Evolutionary conservation across 2,329 filamentous ascomycete genomes (phyloP).

Genomic region (Coleophoma cylindrospora): DNA sequence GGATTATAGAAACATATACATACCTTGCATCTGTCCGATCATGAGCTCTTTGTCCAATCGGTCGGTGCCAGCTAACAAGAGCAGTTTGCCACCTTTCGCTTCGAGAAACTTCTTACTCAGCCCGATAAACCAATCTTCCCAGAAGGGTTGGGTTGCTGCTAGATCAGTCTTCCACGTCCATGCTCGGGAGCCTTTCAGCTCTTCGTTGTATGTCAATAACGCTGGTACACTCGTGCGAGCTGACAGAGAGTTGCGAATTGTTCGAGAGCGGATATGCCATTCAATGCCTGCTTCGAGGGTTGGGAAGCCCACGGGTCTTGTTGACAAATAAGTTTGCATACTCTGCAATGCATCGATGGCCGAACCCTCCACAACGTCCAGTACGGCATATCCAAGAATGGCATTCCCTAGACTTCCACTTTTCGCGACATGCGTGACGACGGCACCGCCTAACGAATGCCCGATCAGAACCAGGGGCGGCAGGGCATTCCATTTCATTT

Average conservation of each 20-base stretch:
- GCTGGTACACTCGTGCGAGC: slow-evolving; percentile 84
- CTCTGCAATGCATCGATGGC: slow-evolving; percentile 91
- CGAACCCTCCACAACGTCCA: slow-evolving; percentile 94
- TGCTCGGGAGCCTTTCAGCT: slow-evolving; percentile 14
- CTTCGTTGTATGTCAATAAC: slow-evolving; percentile 53
- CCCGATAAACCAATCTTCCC: slow-evolving; percentile 89
- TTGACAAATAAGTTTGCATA: slow-evolving; percentile 89
- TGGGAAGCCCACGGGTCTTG: slow-evolving; percentile 73
- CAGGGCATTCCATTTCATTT: slow-evolving; percentile 68
- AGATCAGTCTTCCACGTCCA: slow-evolving; percentile 89
- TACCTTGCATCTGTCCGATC: slow-evolving; percentile 96
- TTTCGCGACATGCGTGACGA: slow-evolving; percentile 78
- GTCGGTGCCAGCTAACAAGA: slow-evolving; percentile 85
- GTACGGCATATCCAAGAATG: slow-evolving; percentile 79
- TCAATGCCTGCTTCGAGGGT: slow-evolving; percentile 76
- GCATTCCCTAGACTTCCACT: slow-evolving; percentile 58
- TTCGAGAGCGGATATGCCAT: slow-evolving; percentile 89
- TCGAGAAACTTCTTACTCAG: slow-evolving; percentile 83
- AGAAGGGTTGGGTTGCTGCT: slow-evolving; percentile 78
- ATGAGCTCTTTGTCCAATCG: slow-evolving; percentile 85
- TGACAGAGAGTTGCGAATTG: slow-evolving; percentile 77
- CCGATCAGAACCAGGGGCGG: slow-evolving; percentile 81
- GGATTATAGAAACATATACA: slow-evolving; percentile 11
- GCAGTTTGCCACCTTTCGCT: slow-evolving; percentile 75
- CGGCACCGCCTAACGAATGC: slow-evolving; percentile 88